A percentile compares a stretch with the other conserved stretches of the same genome.
phyloP scores from a whole-genome alignment of 306 rosid genomes.

The Fagus sylvatica region DNA sequence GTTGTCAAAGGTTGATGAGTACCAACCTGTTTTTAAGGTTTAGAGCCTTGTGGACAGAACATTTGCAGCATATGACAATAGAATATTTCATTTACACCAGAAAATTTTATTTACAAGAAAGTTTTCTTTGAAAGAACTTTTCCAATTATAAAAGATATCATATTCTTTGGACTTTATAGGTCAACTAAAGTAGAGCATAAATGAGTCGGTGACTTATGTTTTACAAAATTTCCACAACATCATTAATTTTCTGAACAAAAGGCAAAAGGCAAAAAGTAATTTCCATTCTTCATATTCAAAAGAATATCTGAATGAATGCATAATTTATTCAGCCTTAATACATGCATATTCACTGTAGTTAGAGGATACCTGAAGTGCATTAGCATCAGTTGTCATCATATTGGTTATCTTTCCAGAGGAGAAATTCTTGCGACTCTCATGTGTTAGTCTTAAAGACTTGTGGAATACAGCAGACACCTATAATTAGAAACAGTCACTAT shows the following conservation, averaged over 20 bases:
- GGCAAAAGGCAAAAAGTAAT: neutral
- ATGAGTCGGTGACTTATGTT: too few species aligned
- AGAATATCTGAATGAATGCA: neutral
- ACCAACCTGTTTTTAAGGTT: neutral
- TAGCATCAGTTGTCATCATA: conserved; percentile 86
- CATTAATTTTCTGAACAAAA: neutral
- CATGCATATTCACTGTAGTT: neutral
- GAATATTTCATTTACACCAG: neutral
- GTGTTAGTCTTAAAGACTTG: conserved; percentile 82
- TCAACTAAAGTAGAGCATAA: neutral
- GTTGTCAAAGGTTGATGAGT: neutral
- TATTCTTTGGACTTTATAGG: neutral
- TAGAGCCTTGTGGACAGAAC: neutral
- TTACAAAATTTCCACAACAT: neutral
- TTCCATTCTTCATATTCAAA: too few species aligned
- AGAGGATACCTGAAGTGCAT: conserved; percentile 60
- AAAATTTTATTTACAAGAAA: neutral
- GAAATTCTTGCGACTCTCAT: conserved; percentile 67
- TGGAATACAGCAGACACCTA: conserved; percentile 86
- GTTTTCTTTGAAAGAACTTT: neutral
- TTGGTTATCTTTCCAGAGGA: conserved; percentile 83
- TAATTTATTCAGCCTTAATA: neutral
- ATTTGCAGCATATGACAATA: neutral
- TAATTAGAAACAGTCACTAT: conserved; percentile 22
- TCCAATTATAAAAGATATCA: neutral